Evolutionary conservation across 306 rosid genomes (phyloP), one percentile per base, ranked within the genome.

Genomic region (Biancaea sappan): DNA sequence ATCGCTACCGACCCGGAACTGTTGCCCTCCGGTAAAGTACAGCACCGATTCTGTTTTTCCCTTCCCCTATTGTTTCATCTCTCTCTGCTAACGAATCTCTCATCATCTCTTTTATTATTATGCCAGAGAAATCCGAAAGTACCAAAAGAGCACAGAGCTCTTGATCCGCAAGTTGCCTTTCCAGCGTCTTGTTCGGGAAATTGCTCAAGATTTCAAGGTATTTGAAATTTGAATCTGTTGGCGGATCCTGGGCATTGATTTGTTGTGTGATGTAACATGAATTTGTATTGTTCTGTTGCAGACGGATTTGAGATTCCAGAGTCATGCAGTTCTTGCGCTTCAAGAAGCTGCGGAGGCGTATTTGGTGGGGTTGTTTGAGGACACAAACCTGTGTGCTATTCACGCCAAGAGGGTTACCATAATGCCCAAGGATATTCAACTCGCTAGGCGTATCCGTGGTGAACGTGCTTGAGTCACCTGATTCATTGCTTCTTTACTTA

Each of bases 321-420:
- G 89, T 29, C 92, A 87, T 13, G 89, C 92, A 0, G 89, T 87
- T 26, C 84, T 85, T 16, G 92, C 92, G 0, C 86, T 87, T 11
- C 92, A 85, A 54, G 92, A 87, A 44, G 87, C 92, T 2, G 86
- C 92, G 0, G 89, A 87, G 69, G 92, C 92, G 0, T 87, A 85
- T 35, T 61, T 87, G 57, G 92, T 85, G 29, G 92, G 92, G 4
- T 77, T 87, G 10, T 85, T 87, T 7, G 92, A 87, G 82, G 92
- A 87, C 46, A 85, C 92, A 40, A 87, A 87, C 48, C 75, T 85
- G 22, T 87, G 91, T n/a, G n/a, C n/a, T n/a, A n/a, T n/a, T n/a
- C n/a, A n/a, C n/a, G n/a, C n/a, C n/a, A n/a, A n/a, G n/a, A 82
- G 91, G 77, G 92, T 87, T 0, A 87, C 92, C 4, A 87, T 87